Evolutionary conservation across 2,329 filamentous ascomycete genomes (phyloP).

Genomic region (Penicillium decumbens): DNA sequence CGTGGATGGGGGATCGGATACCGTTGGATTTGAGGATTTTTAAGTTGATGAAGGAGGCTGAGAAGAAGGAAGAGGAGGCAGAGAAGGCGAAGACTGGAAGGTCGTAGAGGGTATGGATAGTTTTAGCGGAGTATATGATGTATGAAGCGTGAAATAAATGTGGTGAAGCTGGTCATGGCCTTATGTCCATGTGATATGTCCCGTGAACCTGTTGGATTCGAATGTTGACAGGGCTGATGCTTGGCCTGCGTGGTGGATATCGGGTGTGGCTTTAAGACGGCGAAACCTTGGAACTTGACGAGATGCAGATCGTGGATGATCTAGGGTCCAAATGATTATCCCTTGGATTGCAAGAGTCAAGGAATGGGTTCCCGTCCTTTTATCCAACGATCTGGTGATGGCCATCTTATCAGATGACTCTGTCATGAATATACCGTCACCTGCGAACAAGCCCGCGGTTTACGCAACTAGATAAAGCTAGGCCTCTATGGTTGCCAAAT

Average conservation of each 20-base stretch:
- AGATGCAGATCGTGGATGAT: not conserved
- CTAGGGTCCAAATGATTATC: not conserved
- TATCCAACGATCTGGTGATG: not conserved
- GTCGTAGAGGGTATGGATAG: not conserved
- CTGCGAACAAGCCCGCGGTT: not conserved
- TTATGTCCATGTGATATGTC: not conserved
- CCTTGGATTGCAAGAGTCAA: not conserved
- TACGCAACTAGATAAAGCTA: not conserved
- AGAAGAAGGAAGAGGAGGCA: slow-evolving; percentile 18
- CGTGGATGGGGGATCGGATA: slow-evolving; percentile 45
- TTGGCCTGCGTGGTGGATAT: not conserved
- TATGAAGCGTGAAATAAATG: not conserved
- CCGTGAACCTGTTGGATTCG: not conserved
- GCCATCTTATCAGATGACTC: not conserved
- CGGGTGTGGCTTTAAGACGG: too few species aligned
- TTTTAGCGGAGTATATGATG: not conserved
- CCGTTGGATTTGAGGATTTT: slow-evolving; percentile 42
- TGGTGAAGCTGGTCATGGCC: not conserved
- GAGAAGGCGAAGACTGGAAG: slow-evolving; percentile 3
- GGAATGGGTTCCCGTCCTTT: not conserved
- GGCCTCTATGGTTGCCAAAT: not conserved
- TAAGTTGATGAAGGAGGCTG: slow-evolving; percentile 26
- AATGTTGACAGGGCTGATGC: not conserved
- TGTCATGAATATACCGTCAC: not conserved
- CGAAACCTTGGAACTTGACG: not conserved